Evolutionary conservation across 192 early-diverging fungal species (phyloP), one percentile per base, ranked within the genome.

Genomic region (Umbelopsis isabellina): DNA sequence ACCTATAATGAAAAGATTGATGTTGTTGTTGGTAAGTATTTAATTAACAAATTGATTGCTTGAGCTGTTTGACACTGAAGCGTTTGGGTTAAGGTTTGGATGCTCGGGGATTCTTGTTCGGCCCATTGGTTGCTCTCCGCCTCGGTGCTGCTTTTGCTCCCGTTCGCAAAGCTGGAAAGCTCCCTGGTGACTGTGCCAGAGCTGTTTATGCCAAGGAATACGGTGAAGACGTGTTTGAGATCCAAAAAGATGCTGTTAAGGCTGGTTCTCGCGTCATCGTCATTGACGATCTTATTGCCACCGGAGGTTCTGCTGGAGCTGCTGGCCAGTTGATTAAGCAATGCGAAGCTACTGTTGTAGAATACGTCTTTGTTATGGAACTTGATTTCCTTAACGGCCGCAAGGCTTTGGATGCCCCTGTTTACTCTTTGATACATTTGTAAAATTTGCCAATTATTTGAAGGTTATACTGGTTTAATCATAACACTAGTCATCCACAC

Each of bases 281-380:
- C 41, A 79, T 99, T 72, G 98, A 99, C 71, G 98, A 99, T 76
- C 80, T 99, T 78, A 94, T 99, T 82, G 97, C 95, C 41, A 96
- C 93, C 13, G 84, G 84, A 72, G 75, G 74, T 21, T 73, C 72
- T 64, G 79, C 79, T 61, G 51, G 55, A 71, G 84, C 75, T 65
- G 78, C 73, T 66, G 79, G 79, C 71, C 87, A 95, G 55, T 85
- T 99, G 46, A 91, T 98, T 50, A 69, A 76, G 20, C 80, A 90
- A 82, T 75, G 84, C 70, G 86, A 90, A 12, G 98, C 90, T 52
- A 89, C 75, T 23, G 86, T 93, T 25, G 78, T 94, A 6, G 86
- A 94, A 73, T 94, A 95, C 75, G 82, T 97, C 65, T 99, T 99
- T 82, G 83, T 99, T 30, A 90, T 99, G 69, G 94, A 94, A 81